Evolutionary conservation across 2,329 filamentous ascomycete genomes (phyloP).

Genomic region (Cercospora zeae-maydis): DNA sequence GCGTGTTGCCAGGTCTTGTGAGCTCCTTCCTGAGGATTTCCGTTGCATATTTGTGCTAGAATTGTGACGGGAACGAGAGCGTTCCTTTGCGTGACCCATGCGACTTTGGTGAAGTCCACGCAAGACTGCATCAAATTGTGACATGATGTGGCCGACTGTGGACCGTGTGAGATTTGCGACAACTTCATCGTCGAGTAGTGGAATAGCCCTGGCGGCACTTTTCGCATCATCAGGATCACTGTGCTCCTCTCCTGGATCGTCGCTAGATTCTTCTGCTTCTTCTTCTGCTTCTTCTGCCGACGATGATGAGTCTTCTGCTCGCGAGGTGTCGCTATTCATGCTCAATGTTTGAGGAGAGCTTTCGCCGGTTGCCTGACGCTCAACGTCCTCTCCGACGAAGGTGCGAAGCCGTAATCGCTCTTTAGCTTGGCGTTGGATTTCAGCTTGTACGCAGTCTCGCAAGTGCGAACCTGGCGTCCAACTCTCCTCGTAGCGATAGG

Average conservation of each 20-base stretch:
- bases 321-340: background rate
- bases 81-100: constrained; percentile 24
- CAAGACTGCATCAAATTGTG: constrained; percentile 66
- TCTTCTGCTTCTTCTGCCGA: background rate
- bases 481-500: constrained; percentile 17
- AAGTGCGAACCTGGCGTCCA: constrained; percentile 58
- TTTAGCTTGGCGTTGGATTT: constrained; percentile 65
- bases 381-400: background rate
- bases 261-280: background rate
- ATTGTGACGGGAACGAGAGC: constrained; percentile 12
- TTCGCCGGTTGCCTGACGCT: background rate
- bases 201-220: background rate
- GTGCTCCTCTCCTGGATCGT: background rate
- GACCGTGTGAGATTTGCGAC: constrained; percentile 65
- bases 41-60: background rate
- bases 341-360: background rate
- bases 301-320: background rate
- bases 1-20: background rate
- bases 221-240: background rate
- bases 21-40: background rate
- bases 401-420: constrained; percentile 42
- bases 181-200: constrained; percentile 64
- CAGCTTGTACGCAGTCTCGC: constrained; percentile 66
- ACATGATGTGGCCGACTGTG: constrained; percentile 65
- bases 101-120: constrained; percentile 61